A percentile compares a stretch with the other conserved stretches of the same genome.
Conservation (phyloP, 2,329 filamentous ascomycete genomes). For the Microascus cirrosus region DNA sequence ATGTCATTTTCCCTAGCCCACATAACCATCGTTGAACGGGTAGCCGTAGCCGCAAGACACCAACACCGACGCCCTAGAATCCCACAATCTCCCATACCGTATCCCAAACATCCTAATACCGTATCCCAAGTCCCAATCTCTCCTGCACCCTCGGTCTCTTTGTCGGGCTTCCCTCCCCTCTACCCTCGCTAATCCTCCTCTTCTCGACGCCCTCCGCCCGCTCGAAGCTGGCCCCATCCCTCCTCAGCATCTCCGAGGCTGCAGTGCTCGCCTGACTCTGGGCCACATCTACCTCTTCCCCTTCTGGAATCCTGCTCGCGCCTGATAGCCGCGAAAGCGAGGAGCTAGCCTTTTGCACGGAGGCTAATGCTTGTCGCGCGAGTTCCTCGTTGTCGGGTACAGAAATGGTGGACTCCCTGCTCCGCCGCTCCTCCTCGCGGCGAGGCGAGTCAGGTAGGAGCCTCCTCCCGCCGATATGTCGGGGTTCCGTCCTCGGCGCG, state of each 20-base stretch:
- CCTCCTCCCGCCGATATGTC: conserved; percentile 22
- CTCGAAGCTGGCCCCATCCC: conserved; percentile 43
- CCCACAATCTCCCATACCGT: no score
- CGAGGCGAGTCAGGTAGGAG: conserved; percentile 28
- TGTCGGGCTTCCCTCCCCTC: conserved; percentile 25
- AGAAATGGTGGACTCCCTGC: conserved; percentile 79
- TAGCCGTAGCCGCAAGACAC: no score
- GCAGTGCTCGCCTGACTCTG: conserved; percentile 67
- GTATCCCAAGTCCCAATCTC: conserved; percentile 41
- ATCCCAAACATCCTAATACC: conserved; percentile 22
- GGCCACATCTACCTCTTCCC: conserved; percentile 34
- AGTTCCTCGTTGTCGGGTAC: conserved; percentile 39
- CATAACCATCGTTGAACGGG: no score
- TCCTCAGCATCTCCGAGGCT: conserved; percentile 63
- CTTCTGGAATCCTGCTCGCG: conserved; percentile 19
- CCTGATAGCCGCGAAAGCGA: conserved; percentile 16
- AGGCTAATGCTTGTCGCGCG: conserved; percentile 40
- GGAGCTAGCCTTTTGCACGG: conserved; percentile 33
- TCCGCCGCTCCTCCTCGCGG: conserved; percentile 35
- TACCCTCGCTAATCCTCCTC: conserved; percentile 5
- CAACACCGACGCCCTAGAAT: no score
- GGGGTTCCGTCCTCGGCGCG: conserved; percentile 48
- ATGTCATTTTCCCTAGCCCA: no score
- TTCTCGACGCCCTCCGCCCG: conserved; percentile 21
- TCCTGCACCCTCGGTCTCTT: conserved; percentile 37